These are phyloP conservation scores for Oidium heveae DNA, from an alignment of 2,329 filamentous ascomycete species.

Conservation along the genomic window DNA sequence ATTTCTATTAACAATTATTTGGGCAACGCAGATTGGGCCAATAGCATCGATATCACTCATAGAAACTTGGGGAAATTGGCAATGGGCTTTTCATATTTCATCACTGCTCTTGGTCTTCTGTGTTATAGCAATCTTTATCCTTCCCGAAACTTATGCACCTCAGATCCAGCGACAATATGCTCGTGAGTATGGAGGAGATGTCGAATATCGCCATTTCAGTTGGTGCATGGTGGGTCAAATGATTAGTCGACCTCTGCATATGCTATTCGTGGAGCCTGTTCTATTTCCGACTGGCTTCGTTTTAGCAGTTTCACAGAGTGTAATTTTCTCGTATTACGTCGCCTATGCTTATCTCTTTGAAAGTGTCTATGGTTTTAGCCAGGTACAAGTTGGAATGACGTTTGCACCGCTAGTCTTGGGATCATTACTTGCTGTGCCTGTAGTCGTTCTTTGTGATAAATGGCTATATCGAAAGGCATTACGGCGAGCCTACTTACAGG, in stretches of 20 bases:
- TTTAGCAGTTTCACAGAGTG: conserved; percentile 2
- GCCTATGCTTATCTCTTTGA: conserved; percentile 3
- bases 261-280: conserved; percentile 4
- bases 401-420: conserved; percentile 3
- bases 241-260: conserved; percentile 3
- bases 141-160: conserved; percentile 4
- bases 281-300: conserved; percentile 3
- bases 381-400: conserved; percentile 4
- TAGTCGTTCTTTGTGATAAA: conserved; percentile 3
- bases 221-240: neutral
- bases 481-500: neutral
- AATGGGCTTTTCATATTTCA: conserved; percentile 3
- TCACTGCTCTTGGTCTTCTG: conserved; percentile 2
- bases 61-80: conserved; percentile 1
- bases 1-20: conserved; percentile 1
- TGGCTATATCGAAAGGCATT: conserved; percentile 3
- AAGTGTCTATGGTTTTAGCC: conserved; percentile 3
- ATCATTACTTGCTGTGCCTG: conserved; percentile 1
- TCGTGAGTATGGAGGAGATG: neutral
- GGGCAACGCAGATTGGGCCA: conserved; percentile 3
- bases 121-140: neutral
- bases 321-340: conserved; percentile 4
- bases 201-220: neutral
- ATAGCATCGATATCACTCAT: conserved; percentile 1
- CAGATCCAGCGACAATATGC: conserved; percentile 1